Evolutionary conservation across 768 basidiomycete genomes (phyloP), one percentile per base, ranked within the genome.

Genomic region (Hygrophoropsis aurantiaca): DNA sequence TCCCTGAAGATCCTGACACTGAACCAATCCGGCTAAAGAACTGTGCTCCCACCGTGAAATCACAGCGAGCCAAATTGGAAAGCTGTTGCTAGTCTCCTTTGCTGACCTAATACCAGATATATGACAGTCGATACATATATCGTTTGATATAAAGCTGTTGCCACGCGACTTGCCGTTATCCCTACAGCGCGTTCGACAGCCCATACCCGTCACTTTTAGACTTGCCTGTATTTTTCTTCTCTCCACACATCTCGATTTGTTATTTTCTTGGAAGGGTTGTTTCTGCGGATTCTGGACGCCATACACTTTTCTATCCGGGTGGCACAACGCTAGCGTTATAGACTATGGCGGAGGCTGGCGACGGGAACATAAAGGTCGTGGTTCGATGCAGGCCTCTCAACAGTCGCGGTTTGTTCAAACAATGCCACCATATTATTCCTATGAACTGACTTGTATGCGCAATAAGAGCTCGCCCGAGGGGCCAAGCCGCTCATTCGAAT

Each of bases 371-470:
- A 78, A 91, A 91, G 74, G 89, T 92, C 68, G 88, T 90, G 41
- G 85, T 90, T 54, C 89, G 95, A 85, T 97, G 94, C 77, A 80
- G 95, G 57, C 95, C 95, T 44, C 85, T 98, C 71, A 99, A 99
- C 67, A 72, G 85, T 61, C 85, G 94, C 69, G 94, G 94, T 94
- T 58, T 62, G 84, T 72, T 26, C 38, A 33, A 46, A 42, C 51
- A 44, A 44, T 42, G 30, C 15, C 42, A 44, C 23, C 27, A 20
- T 35, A 46, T 13, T 34, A 15, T 39, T n/a, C 18, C 40, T 32
- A 20, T 39, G 10, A 38, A 38, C 46, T 41, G 53, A 32, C 20
- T 25, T 42, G 43, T 43, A 25, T 44, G 35, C 42, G 48, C 53
- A 48, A 52, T 35, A 66, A 97, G 95, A 99, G 65, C 79, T 95